Percentiles rank a stretch among this genome's conserved stretches.
Evolutionary conservation across 805 yeast genomes (phyloP).

Genomic region (Millerozyma miso): DNA sequence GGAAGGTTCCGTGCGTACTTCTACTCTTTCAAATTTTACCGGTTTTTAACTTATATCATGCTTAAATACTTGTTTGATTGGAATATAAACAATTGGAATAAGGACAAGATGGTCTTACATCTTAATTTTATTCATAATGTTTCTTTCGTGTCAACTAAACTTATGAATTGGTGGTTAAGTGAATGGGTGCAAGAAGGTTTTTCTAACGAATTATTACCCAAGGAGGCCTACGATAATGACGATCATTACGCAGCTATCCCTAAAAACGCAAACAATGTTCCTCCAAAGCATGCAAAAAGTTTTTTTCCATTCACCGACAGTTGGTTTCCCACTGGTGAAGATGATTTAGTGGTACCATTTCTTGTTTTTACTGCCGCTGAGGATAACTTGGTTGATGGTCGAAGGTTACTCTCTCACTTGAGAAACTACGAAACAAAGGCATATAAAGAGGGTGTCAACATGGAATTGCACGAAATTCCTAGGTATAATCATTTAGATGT

Average conservation of each 20-base stretch:
- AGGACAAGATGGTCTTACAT: slow-evolving; percentile 58
- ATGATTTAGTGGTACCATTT: slow-evolving; percentile 45
- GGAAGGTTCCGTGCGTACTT: slow-evolving; percentile 47
- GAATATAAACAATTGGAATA: slow-evolving; percentile 68
- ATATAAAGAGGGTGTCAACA: slow-evolving; percentile 31
- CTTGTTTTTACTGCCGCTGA: slow-evolving; percentile 65
- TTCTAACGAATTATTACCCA: slow-evolving; percentile 32
- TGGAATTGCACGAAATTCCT: slow-evolving; percentile 43
- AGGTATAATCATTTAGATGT: slow-evolving; percentile 87
- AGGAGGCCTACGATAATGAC: slow-evolving; percentile 26
- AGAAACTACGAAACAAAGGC: slow-evolving; percentile 47
- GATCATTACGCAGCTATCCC: slow-evolving; percentile 23
- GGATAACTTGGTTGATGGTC: slow-evolving; percentile 79
- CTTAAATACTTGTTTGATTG: slow-evolving; percentile 86
- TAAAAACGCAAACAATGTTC: slow-evolving; percentile 7
- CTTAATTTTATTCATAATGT: slow-evolving; percentile 85
- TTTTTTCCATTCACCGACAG: slow-evolving; percentile 48
- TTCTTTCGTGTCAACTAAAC: slow-evolving; percentile 68
- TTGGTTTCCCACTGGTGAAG: slow-evolving; percentile 45
- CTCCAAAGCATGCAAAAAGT: slow-evolving; percentile 34
- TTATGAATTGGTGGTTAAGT: slow-evolving; percentile 91
- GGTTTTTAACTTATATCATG: slow-evolving; percentile 69
- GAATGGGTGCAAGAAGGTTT: slow-evolving; percentile 36
- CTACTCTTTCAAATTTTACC: slow-evolving; percentile 44
- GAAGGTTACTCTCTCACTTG: slow-evolving; percentile 61